Percentiles rank a stretch among this genome's conserved stretches.
These are phyloP conservation scores for Globisporangium paddicum DNA, from an alignment of 352 stramenopile genomes.

Conservation along the genomic window DNA sequence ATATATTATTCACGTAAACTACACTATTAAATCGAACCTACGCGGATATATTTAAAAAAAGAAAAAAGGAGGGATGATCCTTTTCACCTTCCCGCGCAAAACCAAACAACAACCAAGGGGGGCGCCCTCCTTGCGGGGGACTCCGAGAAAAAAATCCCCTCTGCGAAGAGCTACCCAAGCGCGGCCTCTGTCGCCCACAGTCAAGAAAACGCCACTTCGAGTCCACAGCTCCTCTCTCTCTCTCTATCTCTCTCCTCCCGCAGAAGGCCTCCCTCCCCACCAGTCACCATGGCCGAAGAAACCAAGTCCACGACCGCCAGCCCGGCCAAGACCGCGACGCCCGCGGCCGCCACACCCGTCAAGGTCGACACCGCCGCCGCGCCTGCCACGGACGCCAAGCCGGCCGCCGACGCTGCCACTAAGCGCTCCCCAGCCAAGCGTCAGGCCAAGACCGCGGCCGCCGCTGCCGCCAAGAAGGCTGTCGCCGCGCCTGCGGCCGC, in stretches of 20 bases:
- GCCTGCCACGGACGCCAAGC: slow-evolving; percentile 10
- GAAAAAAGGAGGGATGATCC: slow-evolving; percentile 4
- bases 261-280: neutral
- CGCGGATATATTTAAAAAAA: slow-evolving; percentile 1
- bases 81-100: neutral
- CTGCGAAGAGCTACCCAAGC: neutral
- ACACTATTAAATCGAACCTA: neutral
- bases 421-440: slow-evolving; percentile 48
- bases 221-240: slow-evolving; percentile 13
- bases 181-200: slow-evolving; percentile 5
- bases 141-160: too few relatives aligned
- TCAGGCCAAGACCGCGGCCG: slow-evolving; percentile 58
- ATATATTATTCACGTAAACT: neutral
- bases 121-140: too few relatives aligned
- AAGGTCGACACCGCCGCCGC: slow-evolving; percentile 16
- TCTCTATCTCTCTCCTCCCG: neutral
- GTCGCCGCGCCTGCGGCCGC: slow-evolving; percentile 15
- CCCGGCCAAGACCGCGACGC: slow-evolving; percentile 36
- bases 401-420: slow-evolving; percentile 19
- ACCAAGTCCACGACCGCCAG: slow-evolving; percentile 10
- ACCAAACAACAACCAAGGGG: neutral
- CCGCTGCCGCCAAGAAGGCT: slow-evolving; percentile 38
- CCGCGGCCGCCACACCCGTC: slow-evolving; percentile 24
- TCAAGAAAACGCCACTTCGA: slow-evolving; percentile 21
- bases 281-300: slow-evolving; percentile 15